phyloP scores from a whole-genome alignment of 108 stramenopile genomes.

The Cyclotella baltica region DNA sequence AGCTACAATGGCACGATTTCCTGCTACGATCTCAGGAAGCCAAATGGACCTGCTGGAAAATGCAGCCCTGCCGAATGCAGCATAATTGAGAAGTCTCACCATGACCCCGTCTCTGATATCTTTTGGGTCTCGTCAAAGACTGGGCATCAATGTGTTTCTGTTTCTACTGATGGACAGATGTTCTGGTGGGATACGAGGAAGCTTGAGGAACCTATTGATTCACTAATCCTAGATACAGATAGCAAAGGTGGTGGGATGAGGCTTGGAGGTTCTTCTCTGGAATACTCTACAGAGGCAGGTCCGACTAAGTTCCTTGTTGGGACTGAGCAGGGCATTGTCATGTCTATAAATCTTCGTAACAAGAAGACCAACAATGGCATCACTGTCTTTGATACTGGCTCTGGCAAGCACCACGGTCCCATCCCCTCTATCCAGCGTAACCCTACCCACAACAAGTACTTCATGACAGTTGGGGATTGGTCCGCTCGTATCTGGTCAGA shows the following conservation, averaged over 20 bases:
- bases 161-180: constrained; percentile 90
- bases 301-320: constrained; percentile 91
- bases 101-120: constrained; percentile 91
- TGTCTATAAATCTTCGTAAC: constrained; percentile 81
- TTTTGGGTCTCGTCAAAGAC: constrained; percentile 92
- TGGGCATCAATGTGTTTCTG: constrained; percentile 82
- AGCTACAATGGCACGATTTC: constrained; percentile 90
- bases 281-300: constrained; percentile 89
- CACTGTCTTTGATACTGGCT: constrained; percentile 75
- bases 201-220: constrained; percentile 79
- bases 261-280: constrained; percentile 84
- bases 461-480: constrained; percentile 93
- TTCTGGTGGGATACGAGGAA: constrained; percentile 93
- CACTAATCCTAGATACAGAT: constrained; percentile 63
- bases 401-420: constrained; percentile 88
- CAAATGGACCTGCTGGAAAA: constrained; percentile 57
- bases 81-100: constrained; percentile 87
- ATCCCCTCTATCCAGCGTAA: constrained; percentile 90
- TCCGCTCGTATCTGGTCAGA: constrained; percentile 88
- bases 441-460: constrained; percentile 85
- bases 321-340: constrained; percentile 89
- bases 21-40: constrained; percentile 82
- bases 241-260: constrained; percentile 70
- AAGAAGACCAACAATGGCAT: constrained; percentile 86
- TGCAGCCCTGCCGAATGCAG: constrained; percentile 72